Base-by-base conservation (phyloP, 2,329 filamentous ascomycete species). In the Nemania sp. region DNA sequence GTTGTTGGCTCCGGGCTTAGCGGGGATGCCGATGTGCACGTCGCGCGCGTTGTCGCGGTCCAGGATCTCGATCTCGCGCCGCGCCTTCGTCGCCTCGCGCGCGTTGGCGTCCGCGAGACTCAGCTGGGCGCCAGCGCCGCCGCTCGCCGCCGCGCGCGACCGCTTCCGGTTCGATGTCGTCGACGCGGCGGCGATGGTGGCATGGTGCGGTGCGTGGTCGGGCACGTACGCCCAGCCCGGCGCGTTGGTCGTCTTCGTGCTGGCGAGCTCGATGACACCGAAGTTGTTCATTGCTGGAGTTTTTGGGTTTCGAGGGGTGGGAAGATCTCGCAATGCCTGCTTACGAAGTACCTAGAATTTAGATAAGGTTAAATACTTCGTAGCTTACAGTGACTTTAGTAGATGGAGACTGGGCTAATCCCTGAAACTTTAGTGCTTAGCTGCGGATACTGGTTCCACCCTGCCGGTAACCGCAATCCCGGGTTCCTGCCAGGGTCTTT, bases 141-240 rank as follows among this genome's bases (percentile, higher is more conserved):
- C 72, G 65, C 64, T 64, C 65, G 78, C 82, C 59, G 88, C 81
- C 17, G 83, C 81, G 36, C 57, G 57, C 24, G 83, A 86, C 65
- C 91, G 88, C 73, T 95, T 96, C 58, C 88, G 81, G 77, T 80
- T 82, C 60, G 75, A 73, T 37, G 62, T 33, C 43, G 52, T 9
- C 52, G 23, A 1, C 37, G 57, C 17, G n/a, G 51, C 23, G 44
- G 15, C 15, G 54, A 78, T 78, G 47, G 77, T 69, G 45, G 75
- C 70, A 61, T 80, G 79, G 8, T 83, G 78, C 11, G 34, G 46
- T 9, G 81, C 79, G 50, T 82, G 86, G 68, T 96, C 90, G 24
- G 91, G 86, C 1, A 97, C 90, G 70, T 96, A 96, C 11, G 91
- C 91, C 88, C 91, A 97, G 66, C 93, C 93, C 1, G 93, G 91